Evolutionary conservation across 2,329 filamentous ascomycete genomes (phyloP), one percentile per base, ranked within the genome.

Genomic region (Phialophora chinensis): DNA sequence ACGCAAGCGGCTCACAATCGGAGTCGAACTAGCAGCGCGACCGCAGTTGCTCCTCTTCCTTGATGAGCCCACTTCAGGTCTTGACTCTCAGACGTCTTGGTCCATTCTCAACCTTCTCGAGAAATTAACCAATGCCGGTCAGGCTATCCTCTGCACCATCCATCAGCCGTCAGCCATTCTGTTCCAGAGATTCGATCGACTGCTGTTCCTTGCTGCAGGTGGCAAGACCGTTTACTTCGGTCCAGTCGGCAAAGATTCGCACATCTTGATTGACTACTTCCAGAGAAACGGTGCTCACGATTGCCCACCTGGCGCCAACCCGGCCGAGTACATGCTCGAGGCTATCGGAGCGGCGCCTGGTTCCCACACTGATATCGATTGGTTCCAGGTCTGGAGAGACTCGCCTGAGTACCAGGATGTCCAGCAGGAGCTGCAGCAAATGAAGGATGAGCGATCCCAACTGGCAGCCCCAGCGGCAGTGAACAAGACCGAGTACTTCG

Each of bases 1-100:
- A 75, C 83, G 87, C 27, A 89, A 89, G 76, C 90, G 92, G 74
- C 85, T 97, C 8, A 97, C 93, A 0, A 97, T 97, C 70, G 94
- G 92, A 78, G 93, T 98, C 17, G 94, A 98, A 77, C 86, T 91
- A 1, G 88, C 88, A 5, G 88, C 89, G 0, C 87, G 90, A 73
- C 89, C 89, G 0, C 85, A 84, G 27, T 81, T 91, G 0, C 79
- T 91, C 0, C 82, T 91, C 42, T 91, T 91, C 79, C 76, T 91
- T 12, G 89, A 91, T 72, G 93, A 97, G 77, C 87, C 86, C 4
- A 83, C 82, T 75, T 78, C 83, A 29, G 88, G 88, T 56, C 83
- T 91, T 3, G 88, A 90, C 73, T 85, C 82, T 0, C 85, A 90
- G 75, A 86, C 82, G 54, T 85, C 87, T 0, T 90, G 86, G 84